Base-by-base conservation (phyloP, 768 basidiomycete species). In the Phlebiopsis flavidoalba region DNA sequence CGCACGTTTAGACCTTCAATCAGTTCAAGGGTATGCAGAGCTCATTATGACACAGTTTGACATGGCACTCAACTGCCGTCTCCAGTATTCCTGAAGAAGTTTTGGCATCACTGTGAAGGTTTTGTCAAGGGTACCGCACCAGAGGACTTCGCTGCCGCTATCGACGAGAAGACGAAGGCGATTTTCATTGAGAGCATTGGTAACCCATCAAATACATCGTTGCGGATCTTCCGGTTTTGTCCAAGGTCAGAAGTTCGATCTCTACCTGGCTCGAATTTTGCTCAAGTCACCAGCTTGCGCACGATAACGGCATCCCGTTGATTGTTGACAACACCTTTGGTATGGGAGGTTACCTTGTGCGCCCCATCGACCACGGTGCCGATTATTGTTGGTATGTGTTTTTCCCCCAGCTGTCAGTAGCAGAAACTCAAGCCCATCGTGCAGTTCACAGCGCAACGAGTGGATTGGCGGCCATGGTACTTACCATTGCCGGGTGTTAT, bases 401-500 rank as follows among this genome's bases (percentile, higher is more conserved):
- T 21, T 40, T 15, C 11, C 12, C 7, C 6, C 37, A 26, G 22
- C 31, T 33, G n/a, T 12, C 19, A 31, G 36, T 31, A 26, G 12
- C 19, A 26, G 21, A 55, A 52, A 54, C 40, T 53, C 7, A 60
- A 6, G 7, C 22, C 24, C 43, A 10, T 31, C 47, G 24, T 59
- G 3, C 58, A 80, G 86, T 91, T 17, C 86, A 91, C 70, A 88
- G 85, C 53, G 88, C 88, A 0, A 91, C 91, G 0, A 93, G 67
- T 93, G 91, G 91, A 91, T 92, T 36, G 86, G 87, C 12, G 87
- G 88, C 0, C 89, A 91, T 62, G 90, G 91, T 33, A 91, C 86
- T n/a, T 0, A 88, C 87, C 22, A 89, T 93, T 51, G 89, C 79
- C n/a, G 4, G 91, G 91, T 46, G 83, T 91, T 31, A 75, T 93